A percentile compares a stretch with the other conserved stretches of the same genome.
These are phyloP conservation scores for Panellus pusillus DNA, from an alignment of 768 basidiomycete genomes.

Conservation along the genomic window DNA sequence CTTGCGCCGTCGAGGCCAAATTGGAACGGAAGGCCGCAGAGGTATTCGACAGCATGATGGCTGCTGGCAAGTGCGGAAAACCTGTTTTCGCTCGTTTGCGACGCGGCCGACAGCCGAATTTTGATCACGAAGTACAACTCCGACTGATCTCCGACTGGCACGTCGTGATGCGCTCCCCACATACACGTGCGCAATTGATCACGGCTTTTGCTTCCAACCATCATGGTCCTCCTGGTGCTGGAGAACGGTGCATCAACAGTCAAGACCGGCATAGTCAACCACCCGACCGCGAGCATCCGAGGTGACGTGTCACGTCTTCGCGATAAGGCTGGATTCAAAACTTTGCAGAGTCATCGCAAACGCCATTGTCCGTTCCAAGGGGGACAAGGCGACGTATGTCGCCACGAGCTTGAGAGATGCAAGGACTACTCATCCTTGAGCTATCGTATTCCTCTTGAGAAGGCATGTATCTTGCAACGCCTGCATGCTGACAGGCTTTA, in stretches of 20 bases:
- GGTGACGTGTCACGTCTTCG: constrained; percentile 6
- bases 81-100: too few species aligned
- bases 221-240: constrained; percentile 56
- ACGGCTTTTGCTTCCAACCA: too few species aligned
- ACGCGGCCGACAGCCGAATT: too few species aligned
- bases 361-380: constrained; percentile 81
- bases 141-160: too few species aligned
- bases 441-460: constrained; percentile 85
- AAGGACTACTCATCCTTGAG: constrained; percentile 78
- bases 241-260: constrained; percentile 88
- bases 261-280: constrained; percentile 63
- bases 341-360: constrained; percentile 67
- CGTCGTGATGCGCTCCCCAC: too few species aligned
- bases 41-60: too few species aligned
- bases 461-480: constrained; percentile 47
- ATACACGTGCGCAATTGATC: too few species aligned
- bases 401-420: constrained; percentile 80
- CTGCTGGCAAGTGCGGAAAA: too few species aligned
- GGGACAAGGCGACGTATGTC: constrained; percentile 78
- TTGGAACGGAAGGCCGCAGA: too few species aligned
- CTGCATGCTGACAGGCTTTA: constrained; percentile 10
- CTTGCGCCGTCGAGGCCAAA: too few species aligned
- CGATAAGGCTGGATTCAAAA: constrained; percentile 1
- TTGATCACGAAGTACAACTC: too few species aligned
- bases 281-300: constrained; percentile 20